Evolutionary conservation across 2,329 filamentous ascomycete species (phyloP), one percentile per base, ranked within the genome.

Genomic region (Aspergillus fischeri): DNA sequence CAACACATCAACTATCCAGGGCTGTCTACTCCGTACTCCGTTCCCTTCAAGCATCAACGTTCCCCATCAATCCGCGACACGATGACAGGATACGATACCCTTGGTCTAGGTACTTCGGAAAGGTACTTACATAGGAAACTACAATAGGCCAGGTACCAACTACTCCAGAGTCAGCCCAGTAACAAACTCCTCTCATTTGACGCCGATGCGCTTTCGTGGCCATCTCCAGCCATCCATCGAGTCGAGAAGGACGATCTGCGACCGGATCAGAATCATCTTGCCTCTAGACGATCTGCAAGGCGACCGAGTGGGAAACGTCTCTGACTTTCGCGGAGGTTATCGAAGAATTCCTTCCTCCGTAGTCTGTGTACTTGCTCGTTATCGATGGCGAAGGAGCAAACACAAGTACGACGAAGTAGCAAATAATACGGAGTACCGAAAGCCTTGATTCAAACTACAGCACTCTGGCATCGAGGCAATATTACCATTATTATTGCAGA

Each of bases 1-100:
- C 63, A 65, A 55, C 63, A 53, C 63, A 65, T 64, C 63, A 54
- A 44, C 28, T 29, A 29, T 29, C 28, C 28, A 29, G 28, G 10
- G 3, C 28, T 29, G 28, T 29, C 28, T 29, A 11, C 28, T 29
- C 28, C 28, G 28, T 29, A 29, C 28, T 29, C 28, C 28, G 28
- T 29, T 10, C 10, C 28, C 28, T 64, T 64, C 63, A 54, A 44
- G 32, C 14, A 38, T 38, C 32, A 38, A 14, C 32, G 14, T 6
- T 17, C 5, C 14, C 32, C 32, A 17, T 38, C 32, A 17, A 7
- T 38, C 32, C 2, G 32, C 14, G 32, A 17, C 32, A 17, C 7
- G 32, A 35, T 35, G 32, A 35, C 32, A 38, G 14, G 32, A 38
- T 17, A 38, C 32, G 32, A 38, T 7, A 38, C 14, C 32, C 5